Percentiles rank a stretch among this genome's conserved stretches.
Evolutionary conservation across 1,284 basidiomycete species (phyloP).

Genomic region (Ceratobasidium sp.): DNA sequence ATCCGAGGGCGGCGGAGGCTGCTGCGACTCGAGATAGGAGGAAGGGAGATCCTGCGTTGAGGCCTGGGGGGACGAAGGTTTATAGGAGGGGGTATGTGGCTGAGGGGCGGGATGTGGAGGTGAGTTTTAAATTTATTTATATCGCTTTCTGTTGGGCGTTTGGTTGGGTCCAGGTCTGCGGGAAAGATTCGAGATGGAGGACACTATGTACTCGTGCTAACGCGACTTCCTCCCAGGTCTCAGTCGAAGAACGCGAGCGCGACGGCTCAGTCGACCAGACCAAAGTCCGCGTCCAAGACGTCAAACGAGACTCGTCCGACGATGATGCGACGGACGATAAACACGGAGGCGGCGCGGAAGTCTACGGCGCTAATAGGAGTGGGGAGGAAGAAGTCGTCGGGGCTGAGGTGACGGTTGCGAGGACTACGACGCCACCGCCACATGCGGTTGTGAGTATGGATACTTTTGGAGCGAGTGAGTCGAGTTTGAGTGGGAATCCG

Average conservation of each 20-base stretch:
- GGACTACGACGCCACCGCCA: conserved; percentile 50
- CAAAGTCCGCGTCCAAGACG: conserved; percentile 55
- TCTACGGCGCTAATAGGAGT: conserved; percentile 45
- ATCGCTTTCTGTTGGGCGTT: too few species aligned
- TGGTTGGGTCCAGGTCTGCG: too few species aligned
- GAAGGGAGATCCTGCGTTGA: conserved; percentile 67
- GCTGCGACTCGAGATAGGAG: conserved; percentile 65
- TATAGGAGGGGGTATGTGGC: conserved; percentile 68
- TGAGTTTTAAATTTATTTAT: conserved; percentile 16
- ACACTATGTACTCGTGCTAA: too few species aligned
- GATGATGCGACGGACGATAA: conserved; percentile 52
- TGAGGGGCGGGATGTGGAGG: conserved; percentile 53
- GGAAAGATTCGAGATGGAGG: too few species aligned
- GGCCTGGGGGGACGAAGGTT: conserved; percentile 62
- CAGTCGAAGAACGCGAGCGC: conserved; percentile 49
- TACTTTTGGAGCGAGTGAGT: conserved; percentile 23
- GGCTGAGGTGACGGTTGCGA: conserved; percentile 50
- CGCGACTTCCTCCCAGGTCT: conserved; percentile 17
- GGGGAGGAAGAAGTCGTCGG: conserved; percentile 53
- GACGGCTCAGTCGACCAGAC: conserved; percentile 50
- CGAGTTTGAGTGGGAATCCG: conserved; percentile 53
- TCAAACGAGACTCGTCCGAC: conserved; percentile 54
- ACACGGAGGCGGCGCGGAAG: conserved; percentile 49
- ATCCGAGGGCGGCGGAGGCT: conserved; percentile 65
- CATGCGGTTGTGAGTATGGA: conserved; percentile 49